Evolutionary conservation across 495 filamentous ascomycete genomes (phyloP), one percentile per base, ranked within the genome.

Genomic region (Collariella sp.): DNA sequence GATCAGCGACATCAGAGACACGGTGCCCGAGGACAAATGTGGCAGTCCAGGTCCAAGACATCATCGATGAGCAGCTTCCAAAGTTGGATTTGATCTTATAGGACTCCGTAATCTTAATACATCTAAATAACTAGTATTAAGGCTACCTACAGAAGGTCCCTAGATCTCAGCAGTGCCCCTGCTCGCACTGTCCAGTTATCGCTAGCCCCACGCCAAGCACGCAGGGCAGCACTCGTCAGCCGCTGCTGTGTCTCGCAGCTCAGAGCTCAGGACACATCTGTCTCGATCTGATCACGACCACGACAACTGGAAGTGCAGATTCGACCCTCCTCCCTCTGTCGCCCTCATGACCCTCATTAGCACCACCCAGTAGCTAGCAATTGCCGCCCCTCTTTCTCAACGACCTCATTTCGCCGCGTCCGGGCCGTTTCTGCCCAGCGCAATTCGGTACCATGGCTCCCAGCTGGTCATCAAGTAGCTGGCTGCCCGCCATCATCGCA

Each of bases 401-500:
- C 20, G 34, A 15, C 40, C 22, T 6, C 13, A 15, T 24, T 40
- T 13, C 7, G 23, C 40, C 41, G 41, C 36, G 20, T 26, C 26
- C 23, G 46, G 34, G 35, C 31, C 24, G 50, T 22, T 47, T 29
- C 44, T 19, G 22, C 29, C 52, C 43, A 31, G 55, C 52, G 50
- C 50, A 31, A 51, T 38, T 41, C 34, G 19, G 43, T 40, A 58
- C 24, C 59, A 70, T 70, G 67, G 63, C 61, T 24, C 48, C 45
- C 41, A 46, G 60, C 24, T 42, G 52, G 41, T 41, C 48, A 46
- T 58, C 62, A 60, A 57, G 52, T 26, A 54, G 56, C 68, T 72
- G 71, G 71, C 60, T 55, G 52, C 62, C 67, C 24, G 48, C 63
- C 58, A 55, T 65, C 52, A 57, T 66, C 45, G 61, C 68, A 18